Base-by-base conservation (phyloP, 2,329 filamentous ascomycete genomes). In the Chaetomiaceae sp. region DNA sequence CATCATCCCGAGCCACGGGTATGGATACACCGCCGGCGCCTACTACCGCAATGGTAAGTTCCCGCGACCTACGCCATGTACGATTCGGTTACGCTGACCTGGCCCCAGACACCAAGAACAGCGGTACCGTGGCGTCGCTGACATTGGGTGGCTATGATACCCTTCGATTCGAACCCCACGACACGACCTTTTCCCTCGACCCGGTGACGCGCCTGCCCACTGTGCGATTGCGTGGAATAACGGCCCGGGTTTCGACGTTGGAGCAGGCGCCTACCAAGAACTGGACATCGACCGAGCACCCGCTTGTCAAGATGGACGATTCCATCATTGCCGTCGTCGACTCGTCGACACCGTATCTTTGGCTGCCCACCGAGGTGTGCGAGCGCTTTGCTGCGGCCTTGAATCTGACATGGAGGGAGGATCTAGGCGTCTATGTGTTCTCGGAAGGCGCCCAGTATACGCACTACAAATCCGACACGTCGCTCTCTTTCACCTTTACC, bases 21-120 rank as follows among this genome's bases (percentile, higher is more conserved):
- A 87, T 65, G 86, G 84, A 47, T 91, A 85, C 66, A 90, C 87
- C 3, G 87, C 87, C 37, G 88, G 88, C 15, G 85, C 85, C n/a
- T 78, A 79, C 57, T 90, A 90, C 46, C 62, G 59, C 15, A 17
- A 47, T 14, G 52, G 60, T 62, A 59, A 58, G 60, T 17, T 40
- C 6, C 29, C 12, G 15, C 20, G 7, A 17, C 27, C 14, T 25
- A 4, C 42, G 5, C 12, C n/a, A 15, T 12, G 14, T 31, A 8
- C 19, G 17, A n/a, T 17, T 9, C 48, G 27, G 1, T 22, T 15
- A 22, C 53, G 43, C 56, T 60, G 34, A 59, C 53, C 6, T 9
- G 7, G 12, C 4, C 25, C 46, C 39, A 53, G 67, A 65, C 22
- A 58, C 47, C 6, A 23, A 44, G n/a, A 55, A 23, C 22, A 63